phyloP scores from a whole-genome alignment of 2,329 filamentous ascomycete species.

The Dactylellina drechsleri region DNA sequence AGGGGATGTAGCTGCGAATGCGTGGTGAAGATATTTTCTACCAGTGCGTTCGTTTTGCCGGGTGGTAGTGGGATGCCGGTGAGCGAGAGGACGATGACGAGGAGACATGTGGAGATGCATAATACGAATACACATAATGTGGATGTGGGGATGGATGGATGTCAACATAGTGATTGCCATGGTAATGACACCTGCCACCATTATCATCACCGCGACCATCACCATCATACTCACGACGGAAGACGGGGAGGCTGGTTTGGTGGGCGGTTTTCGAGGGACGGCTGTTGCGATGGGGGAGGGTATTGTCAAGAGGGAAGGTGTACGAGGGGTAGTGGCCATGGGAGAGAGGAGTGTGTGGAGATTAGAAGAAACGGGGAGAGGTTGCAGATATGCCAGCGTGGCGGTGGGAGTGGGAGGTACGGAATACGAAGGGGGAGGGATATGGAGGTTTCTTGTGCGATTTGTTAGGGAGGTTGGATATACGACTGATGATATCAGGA shows the following conservation, averaged over 20 bases:
- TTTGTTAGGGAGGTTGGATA: constrained; percentile 26
- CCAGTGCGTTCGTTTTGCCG: neutral
- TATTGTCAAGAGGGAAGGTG: constrained; percentile 3
- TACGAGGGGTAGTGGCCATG: neutral
- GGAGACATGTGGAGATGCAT: constrained; percentile 31
- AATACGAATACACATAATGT: constrained; percentile 15
- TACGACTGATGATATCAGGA: neutral
- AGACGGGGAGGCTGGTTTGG: constrained; percentile 17
- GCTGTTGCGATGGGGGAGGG: neutral
- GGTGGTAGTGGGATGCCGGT: neutral
- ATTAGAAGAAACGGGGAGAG: constrained; percentile 47
- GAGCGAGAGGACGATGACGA: constrained; percentile 17
- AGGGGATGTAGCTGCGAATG: constrained; percentile 44
- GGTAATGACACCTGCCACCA: constrained; percentile 11
- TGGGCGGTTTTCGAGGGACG: neutral
- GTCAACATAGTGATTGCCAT: neutral
- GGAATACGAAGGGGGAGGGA: constrained; percentile 23
- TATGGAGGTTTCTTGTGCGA: constrained; percentile 46
- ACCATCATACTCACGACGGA: constrained; percentile 1
- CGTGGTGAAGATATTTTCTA: constrained; percentile 25
- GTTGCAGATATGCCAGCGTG: constrained; percentile 43
- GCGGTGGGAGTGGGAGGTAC: constrained; percentile 20
- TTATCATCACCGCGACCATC: neutral
- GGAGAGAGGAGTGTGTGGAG: constrained; percentile 46
- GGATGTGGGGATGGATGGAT: constrained; percentile 15